These are phyloP conservation scores for Colletotrichum viniferum DNA, from an alignment of 2,329 filamentous ascomycete species.

Conservation along the genomic window DNA sequence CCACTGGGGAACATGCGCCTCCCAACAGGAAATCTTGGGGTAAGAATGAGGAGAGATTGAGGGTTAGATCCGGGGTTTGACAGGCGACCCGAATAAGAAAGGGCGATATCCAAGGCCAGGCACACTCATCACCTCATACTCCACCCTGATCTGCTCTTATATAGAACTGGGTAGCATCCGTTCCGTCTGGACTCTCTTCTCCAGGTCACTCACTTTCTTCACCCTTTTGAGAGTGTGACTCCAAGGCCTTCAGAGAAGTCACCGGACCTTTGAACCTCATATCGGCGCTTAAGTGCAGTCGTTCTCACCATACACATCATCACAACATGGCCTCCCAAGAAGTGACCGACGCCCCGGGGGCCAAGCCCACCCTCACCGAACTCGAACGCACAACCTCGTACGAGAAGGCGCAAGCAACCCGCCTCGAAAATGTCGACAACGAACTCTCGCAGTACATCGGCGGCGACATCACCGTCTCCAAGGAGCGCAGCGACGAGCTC, in stretches of 20 bases:
- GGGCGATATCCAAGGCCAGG: neutral
- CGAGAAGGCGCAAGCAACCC: constrained; percentile 19
- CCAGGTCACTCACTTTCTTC: neutral
- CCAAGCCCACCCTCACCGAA: constrained; percentile 29
- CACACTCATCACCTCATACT: neutral
- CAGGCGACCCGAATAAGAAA: neutral
- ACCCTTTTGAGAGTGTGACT: neutral
- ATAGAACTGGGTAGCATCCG: neutral
- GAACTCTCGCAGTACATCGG: constrained; percentile 74
- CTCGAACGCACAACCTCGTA: constrained; percentile 26
- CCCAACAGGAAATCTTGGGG: constrained; percentile 1
- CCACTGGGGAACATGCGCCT: neutral
- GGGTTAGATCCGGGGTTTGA: neutral
- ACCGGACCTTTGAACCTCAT: neutral
- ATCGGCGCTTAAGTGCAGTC: neutral
- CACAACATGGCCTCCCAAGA: constrained; percentile 21
- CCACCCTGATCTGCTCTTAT: neutral
- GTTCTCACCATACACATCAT: constrained; percentile 22
- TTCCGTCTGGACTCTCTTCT: neutral
- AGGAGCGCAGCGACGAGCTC: constrained; percentile 64
- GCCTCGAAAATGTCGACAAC: constrained; percentile 56
- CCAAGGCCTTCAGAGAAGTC: neutral
- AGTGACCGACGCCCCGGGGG: constrained; percentile 26
- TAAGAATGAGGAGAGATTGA: constrained; percentile 3
- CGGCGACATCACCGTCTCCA: constrained; percentile 60